Evolutionary conservation across 2,329 filamentous ascomycete species (phyloP).

Genomic region (Microcyclosporella mali): DNA sequence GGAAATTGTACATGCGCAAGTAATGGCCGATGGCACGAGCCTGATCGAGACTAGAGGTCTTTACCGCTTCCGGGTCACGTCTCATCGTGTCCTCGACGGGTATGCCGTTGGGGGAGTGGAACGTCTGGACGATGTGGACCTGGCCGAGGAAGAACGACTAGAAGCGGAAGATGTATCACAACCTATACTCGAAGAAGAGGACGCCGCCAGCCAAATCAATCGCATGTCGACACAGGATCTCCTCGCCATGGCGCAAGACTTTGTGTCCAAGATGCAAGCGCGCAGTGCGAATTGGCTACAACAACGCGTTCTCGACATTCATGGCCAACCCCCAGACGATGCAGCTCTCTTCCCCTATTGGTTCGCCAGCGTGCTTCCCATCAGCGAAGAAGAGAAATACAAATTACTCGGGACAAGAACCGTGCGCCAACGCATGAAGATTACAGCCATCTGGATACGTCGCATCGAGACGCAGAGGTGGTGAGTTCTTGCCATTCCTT

Average conservation of each 20-base stretch:
- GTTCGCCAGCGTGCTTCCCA: conserved; percentile 76
- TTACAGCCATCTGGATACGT: conserved; percentile 72
- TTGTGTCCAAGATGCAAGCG: conserved; percentile 62
- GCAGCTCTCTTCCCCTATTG: conserved; percentile 79
- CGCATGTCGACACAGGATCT: conserved; percentile 65
- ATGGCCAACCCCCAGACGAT: conserved; percentile 71
- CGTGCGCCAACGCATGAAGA: conserved; percentile 74
- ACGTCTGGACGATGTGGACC: conserved; percentile 71
- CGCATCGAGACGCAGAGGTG: conserved; percentile 64
- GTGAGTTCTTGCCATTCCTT: conserved; percentile 46
- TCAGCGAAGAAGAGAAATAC: conserved; percentile 74
- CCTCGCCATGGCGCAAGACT: conserved; percentile 58
- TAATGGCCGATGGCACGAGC: conserved; percentile 73
- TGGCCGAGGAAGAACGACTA: conserved; percentile 70
- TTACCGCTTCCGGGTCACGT: conserved; percentile 67
- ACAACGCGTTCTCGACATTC: conserved; percentile 63
- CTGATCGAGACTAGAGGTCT: conserved; percentile 71
- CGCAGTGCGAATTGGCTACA: conserved; percentile 70
- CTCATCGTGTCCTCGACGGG: conserved; percentile 62
- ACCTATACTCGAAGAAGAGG: conserved; percentile 21
- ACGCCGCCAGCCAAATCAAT: conserved; percentile 39
- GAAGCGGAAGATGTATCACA: conserved; percentile 61
- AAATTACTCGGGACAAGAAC: conserved; percentile 64
- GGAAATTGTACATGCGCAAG: conserved; percentile 66
- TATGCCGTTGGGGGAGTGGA: conserved; percentile 73